These are phyloP conservation scores for Lactarius tabidus DNA, from an alignment of 768 basidiomycete species.

Conservation along the genomic window DNA sequence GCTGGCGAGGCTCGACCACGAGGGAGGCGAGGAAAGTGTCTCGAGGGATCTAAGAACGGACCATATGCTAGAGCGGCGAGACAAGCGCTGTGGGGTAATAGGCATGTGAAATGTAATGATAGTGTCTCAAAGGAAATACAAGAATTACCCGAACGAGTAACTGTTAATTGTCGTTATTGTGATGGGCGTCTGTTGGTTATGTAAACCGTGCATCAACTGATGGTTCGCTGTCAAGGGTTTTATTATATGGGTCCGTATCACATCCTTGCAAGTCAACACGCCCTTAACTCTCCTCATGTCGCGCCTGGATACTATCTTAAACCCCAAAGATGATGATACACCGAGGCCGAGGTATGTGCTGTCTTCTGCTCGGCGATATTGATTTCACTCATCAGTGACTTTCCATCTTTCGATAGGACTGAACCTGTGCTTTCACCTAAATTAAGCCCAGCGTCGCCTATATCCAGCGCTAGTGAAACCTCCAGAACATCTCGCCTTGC, in stretches of 20 bases:
- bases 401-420: slow-evolving; percentile 6
- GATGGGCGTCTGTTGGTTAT: not conserved
- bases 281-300: slow-evolving; percentile 18
- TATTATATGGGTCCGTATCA: slow-evolving; percentile 9
- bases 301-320: slow-evolving; percentile 25
- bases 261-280: not conserved
- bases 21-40: slow-evolving; percentile 21
- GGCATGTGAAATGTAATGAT: slow-evolving; percentile 5
- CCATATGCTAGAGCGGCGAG: slow-evolving; percentile 17
- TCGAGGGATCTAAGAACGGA: slow-evolving; percentile 21
- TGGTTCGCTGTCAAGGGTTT: slow-evolving; percentile 7
- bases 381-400: not conserved
- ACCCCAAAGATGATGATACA: slow-evolving; percentile 17
- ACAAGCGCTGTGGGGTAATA: slow-evolving; percentile 1
- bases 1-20: slow-evolving; percentile 19
- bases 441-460: slow-evolving; percentile 12
- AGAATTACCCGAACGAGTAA: not conserved
- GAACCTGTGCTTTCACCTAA: slow-evolving; percentile 16
- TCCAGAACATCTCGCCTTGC: not conserved
- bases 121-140: slow-evolving; percentile 12
- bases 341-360: slow-evolving; percentile 10
- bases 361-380: not conserved
- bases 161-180: too few species aligned
- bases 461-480: slow-evolving; percentile 17
- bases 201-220: not conserved